Conservation (phyloP, 2,329 filamentous ascomycete species). For the Penicillium sp. region DNA sequence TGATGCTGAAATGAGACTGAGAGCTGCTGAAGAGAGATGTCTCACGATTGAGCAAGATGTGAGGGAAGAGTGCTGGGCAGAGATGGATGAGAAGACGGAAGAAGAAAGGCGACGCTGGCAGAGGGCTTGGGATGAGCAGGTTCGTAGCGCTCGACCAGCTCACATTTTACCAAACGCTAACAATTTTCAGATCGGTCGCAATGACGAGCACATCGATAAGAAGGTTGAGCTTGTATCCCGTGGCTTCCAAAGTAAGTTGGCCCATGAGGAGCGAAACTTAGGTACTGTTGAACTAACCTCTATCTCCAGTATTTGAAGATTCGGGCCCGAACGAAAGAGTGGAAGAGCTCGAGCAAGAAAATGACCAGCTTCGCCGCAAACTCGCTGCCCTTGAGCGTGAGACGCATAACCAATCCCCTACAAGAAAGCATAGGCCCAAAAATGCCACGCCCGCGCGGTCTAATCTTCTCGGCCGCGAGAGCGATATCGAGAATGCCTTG, state of each 20-base stretch:
- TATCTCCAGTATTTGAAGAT: conserved; percentile 44
- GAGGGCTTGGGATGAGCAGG: conserved; percentile 70
- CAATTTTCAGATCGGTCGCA: conserved; percentile 55
- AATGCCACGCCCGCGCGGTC: conserved; percentile 26
- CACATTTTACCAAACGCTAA: conserved; percentile 11
- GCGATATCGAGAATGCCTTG: conserved; percentile 38
- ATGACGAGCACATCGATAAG: conserved; percentile 80
- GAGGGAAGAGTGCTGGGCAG: conserved; percentile 81
- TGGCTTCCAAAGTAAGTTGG: conserved; percentile 46
- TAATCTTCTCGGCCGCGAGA: conserved; percentile 35
- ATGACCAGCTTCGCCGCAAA: conserved; percentile 65
- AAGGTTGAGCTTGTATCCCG: conserved; percentile 75
- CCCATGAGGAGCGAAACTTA: background rate
- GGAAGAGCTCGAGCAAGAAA: conserved; percentile 67
- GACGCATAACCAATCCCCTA: conserved; percentile 61
- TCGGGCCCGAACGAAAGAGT: conserved; percentile 56
- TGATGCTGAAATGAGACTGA: conserved; percentile 70
- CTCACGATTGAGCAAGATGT: conserved; percentile 78
- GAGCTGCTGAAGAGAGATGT: conserved; percentile 61
- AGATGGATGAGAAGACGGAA: conserved; percentile 76
- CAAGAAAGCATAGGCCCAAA: conserved; percentile 47
- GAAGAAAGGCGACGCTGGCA: conserved; percentile 80
- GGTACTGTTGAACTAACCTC: conserved; percentile 12
- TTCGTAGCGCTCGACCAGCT: conserved; percentile 23
- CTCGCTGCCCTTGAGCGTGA: conserved; percentile 65